Percentiles rank a stretch among this genome's conserved stretches.
phyloP scores from a whole-genome alignment of 73 alveolate species.

The Paramecium caudatum region DNA sequence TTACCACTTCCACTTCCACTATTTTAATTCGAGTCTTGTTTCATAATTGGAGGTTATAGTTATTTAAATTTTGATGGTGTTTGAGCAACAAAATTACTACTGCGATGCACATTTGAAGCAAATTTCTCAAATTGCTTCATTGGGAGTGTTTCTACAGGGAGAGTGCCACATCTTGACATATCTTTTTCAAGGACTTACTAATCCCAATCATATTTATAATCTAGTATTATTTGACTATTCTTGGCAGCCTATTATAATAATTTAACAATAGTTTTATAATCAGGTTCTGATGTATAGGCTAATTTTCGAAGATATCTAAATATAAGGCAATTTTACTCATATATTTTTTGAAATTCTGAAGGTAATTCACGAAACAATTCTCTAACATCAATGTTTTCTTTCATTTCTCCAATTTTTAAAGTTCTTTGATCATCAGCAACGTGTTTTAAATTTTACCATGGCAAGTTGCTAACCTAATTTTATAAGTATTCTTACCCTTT shows the following conservation, averaged over 20 bases:
- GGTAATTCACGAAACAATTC: constrained; percentile 84
- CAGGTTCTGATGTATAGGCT: constrained; percentile 32
- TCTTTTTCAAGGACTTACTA: neutral
- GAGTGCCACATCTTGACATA: neutral
- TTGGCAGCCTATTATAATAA: constrained; percentile 13
- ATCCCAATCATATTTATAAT: constrained; percentile 42
- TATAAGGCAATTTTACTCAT: neutral
- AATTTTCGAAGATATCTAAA: neutral
- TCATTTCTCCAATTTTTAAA: constrained; percentile 89
- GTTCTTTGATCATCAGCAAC: constrained; percentile 90
- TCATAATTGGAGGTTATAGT: neutral
- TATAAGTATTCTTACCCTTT: constrained; percentile 68
- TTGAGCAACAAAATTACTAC: neutral
- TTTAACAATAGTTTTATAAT: neutral
- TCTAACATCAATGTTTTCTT: constrained; percentile 85
- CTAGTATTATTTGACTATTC: neutral
- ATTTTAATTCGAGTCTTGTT: neutral
- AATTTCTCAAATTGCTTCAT: neutral
- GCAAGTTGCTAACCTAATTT: constrained; percentile 74
- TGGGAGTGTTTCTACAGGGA: neutral
- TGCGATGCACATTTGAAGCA: neutral
- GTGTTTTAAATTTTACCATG: constrained; percentile 96
- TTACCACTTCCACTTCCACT: constrained; percentile 13
- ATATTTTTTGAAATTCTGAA: constrained; percentile 29
- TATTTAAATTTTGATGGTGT: constrained; percentile 8